phyloP scores from a whole-genome alignment of 306 rosid species.

The Gynostemma pentaphyllum region DNA sequence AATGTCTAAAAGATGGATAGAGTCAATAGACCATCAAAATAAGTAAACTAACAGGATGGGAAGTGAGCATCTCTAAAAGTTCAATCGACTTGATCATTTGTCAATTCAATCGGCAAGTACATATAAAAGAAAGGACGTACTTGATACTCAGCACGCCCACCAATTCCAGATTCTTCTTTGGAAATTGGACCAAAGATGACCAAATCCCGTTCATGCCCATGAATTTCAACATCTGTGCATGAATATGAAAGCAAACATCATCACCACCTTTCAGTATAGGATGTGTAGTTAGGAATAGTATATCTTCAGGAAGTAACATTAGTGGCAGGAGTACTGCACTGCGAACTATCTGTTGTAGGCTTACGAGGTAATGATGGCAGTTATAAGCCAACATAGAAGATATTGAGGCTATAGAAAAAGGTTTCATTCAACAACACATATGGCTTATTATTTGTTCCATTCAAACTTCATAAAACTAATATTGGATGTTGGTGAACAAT shows the following conservation, averaged over 20 bases:
- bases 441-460: neutral
- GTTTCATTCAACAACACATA: neutral
- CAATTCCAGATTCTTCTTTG: slow-evolving; percentile 55
- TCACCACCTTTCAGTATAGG: slow-evolving; percentile 2
- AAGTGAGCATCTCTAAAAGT: no score
- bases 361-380: neutral
- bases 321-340: neutral
- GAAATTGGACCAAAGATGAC: slow-evolving; percentile 28
- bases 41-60: no score
- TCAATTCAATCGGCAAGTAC: no score
- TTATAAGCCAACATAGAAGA: neutral
- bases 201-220: slow-evolving; percentile 40
- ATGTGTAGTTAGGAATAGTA: neutral
- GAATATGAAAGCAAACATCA: slow-evolving; percentile 8
- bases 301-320: neutral
- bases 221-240: slow-evolving; percentile 56
- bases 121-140: slow-evolving; percentile 17
- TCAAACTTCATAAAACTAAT: neutral
- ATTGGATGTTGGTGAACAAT: neutral
- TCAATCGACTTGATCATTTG: neutral
- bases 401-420: neutral
- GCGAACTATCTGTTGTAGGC: neutral
- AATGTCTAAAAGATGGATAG: no score
- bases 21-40: no score
- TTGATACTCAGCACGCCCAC: slow-evolving; percentile 62